Conservation (phyloP, 306 rosid genomes). For the Dryas octopetala region DNA sequence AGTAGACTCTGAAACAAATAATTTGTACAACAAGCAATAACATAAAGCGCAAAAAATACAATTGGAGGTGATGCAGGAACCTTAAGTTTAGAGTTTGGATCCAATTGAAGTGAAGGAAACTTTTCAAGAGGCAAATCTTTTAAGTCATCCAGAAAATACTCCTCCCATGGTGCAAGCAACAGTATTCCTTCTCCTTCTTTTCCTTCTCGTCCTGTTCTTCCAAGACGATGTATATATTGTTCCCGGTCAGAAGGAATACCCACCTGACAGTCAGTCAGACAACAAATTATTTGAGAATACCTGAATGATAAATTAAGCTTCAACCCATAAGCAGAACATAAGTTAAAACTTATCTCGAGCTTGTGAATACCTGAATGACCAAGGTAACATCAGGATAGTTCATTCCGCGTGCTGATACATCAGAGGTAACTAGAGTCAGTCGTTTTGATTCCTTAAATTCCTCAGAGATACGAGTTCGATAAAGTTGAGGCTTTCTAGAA, state of each 20-base stretch:
- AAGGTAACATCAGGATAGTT: constrained; percentile 94
- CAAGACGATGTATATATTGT: constrained; percentile 88
- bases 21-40: background rate
- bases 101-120: constrained; percentile 53
- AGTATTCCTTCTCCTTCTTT: constrained; percentile 81
- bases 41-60: background rate
- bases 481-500: constrained; percentile 85
- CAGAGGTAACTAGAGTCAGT: constrained; percentile 83
- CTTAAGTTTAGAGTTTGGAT: constrained; percentile 58
- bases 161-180: constrained; percentile 95
- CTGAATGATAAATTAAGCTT: background rate
- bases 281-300: background rate
- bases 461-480: constrained; percentile 78
- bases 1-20: background rate
- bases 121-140: constrained; percentile 75
- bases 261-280: constrained; percentile 42
- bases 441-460: constrained; percentile 78
- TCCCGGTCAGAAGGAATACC: constrained; percentile 86
- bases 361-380: constrained; percentile 70
- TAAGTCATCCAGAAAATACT: constrained; percentile 70
- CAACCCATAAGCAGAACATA: background rate
- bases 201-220: constrained; percentile 93
- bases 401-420: constrained; percentile 92
- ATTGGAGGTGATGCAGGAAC: constrained; percentile 36
- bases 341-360: background rate